These are phyloP conservation scores for Clathrus columnatus DNA, from an alignment of 768 basidiomycete species.

Conservation along the genomic window DNA sequence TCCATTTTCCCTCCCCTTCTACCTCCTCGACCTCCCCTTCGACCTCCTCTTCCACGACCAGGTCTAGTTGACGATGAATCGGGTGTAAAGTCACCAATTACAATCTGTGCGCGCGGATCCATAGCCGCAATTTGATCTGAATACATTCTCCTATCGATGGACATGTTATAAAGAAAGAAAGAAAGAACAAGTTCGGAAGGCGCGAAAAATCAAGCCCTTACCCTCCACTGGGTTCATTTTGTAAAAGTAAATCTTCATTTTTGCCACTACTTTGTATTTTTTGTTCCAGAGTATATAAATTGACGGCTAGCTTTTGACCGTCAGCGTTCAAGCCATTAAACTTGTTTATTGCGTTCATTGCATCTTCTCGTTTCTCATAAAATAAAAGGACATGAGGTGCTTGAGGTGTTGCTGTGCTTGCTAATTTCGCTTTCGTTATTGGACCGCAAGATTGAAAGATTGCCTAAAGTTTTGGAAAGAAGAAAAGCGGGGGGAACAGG, in stretches of 20 bases:
- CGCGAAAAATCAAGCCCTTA: background rate
- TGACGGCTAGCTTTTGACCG: constrained; percentile 35
- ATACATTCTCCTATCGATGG: constrained; percentile 63
- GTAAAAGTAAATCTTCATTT: constrained; percentile 12
- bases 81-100: constrained; percentile 20
- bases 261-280: constrained; percentile 6
- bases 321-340: constrained; percentile 80
- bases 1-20: constrained; percentile 5
- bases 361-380: constrained; percentile 56
- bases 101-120: constrained; percentile 57
- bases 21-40: background rate
- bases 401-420: constrained; percentile 17
- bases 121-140: constrained; percentile 66
- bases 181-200: background rate
- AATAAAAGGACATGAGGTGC: constrained; percentile 49
- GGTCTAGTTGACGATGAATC: background rate
- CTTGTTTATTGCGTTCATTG: constrained; percentile 57
- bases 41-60: background rate
- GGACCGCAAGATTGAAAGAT: constrained; percentile 77
- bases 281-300: background rate
- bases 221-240: constrained; percentile 1
- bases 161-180: background rate
- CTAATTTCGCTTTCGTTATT: constrained; percentile 33
- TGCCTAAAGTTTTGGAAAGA: constrained; percentile 28
- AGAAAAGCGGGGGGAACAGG: background rate